Base-by-base conservation (phyloP, 108 stramenopile genomes). In the Skeletonema grethae region DNA sequence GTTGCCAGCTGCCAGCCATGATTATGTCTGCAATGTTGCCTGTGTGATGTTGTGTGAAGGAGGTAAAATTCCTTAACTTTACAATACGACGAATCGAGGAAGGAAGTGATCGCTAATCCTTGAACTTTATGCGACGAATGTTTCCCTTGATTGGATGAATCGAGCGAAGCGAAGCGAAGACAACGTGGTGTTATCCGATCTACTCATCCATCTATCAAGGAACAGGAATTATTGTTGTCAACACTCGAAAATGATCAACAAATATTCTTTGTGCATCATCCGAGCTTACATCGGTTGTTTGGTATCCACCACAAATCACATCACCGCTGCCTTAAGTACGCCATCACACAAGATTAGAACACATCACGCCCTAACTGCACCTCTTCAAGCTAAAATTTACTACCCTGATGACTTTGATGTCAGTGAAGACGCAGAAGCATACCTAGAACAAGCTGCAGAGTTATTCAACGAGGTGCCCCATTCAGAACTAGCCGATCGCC, bases 331-430 rank as follows among this genome's bases (percentile, higher is more conserved):
- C 50, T 53, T 53, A 22, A 22, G 3, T 11, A 43, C 6, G 6
- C 50, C 50, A 53, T 53, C 50, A 0, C 8, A 24, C 50, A 53
- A 53, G 8, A 22, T 53, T 11, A 24, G 50, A 48, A 48, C 46
- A 48, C 46, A 28, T 3, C 16, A 7, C 22, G 20, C 6, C 12
- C 38, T 38, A 3, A 31, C 65, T 34, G 32, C 32, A 18, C 29
- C 25, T 57, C 56, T 68, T 4, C 22, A 38, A 10, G 67, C 67
- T 7, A 57, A 11, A 31, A 24, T 68, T 29, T 68, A 38, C 22
- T 68, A 68, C 34, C 67, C 67, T 3, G 67, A 68, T 12, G 67
- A 29, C 11, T 31, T 25, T 29, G n/a, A 57, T 22, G 67, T 0
- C 13, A 43, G 22, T 22, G 50, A 53, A 22, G 50, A 22, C 20